Percentiles rank a stretch among this genome's conserved stretches.
These are phyloP conservation scores for Sclerotinia spermophila DNA, from an alignment of 2,329 filamentous ascomycete species.

Conservation along the genomic window DNA sequence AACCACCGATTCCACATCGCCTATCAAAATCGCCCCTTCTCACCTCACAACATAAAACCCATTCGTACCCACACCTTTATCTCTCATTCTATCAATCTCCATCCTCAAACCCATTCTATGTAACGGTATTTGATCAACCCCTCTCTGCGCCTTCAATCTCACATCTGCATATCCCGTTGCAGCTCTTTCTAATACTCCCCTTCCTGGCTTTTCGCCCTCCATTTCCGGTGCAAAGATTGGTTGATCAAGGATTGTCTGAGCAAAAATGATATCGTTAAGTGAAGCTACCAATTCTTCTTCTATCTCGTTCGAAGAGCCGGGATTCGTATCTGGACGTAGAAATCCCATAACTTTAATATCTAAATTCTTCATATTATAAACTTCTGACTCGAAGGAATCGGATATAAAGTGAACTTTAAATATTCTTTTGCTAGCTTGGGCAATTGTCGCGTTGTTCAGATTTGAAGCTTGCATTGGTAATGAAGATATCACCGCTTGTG, in stretches of 20 bases:
- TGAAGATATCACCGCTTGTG: constrained; percentile 56
- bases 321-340: constrained; percentile 42
- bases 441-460: constrained; percentile 26
- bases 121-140: constrained; percentile 55
- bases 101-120: constrained; percentile 58
- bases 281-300: constrained; percentile 40
- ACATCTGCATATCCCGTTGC: constrained; percentile 47
- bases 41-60: constrained; percentile 40
- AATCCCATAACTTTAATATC: constrained; percentile 59
- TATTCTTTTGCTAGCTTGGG: constrained; percentile 48
- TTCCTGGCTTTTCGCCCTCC: constrained; percentile 38
- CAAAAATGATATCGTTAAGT: constrained; percentile 40
- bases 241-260: constrained; percentile 39
- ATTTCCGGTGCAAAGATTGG: constrained; percentile 40
- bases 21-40: neutral
- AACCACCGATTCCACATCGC: too few relatives aligned
- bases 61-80: constrained; percentile 39
- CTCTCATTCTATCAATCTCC: constrained; percentile 44
- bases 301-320: constrained; percentile 45
- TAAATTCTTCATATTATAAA: constrained; percentile 45
- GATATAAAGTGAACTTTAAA: constrained; percentile 52
- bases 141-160: constrained; percentile 49
- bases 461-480: constrained; percentile 46
- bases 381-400: constrained; percentile 43
- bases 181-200: constrained; percentile 38